Percentiles rank a stretch among this genome's conserved stretches.
phyloP scores from a whole-genome alignment of 139 green algal genomes.

The Micractinium sp. region DNA sequence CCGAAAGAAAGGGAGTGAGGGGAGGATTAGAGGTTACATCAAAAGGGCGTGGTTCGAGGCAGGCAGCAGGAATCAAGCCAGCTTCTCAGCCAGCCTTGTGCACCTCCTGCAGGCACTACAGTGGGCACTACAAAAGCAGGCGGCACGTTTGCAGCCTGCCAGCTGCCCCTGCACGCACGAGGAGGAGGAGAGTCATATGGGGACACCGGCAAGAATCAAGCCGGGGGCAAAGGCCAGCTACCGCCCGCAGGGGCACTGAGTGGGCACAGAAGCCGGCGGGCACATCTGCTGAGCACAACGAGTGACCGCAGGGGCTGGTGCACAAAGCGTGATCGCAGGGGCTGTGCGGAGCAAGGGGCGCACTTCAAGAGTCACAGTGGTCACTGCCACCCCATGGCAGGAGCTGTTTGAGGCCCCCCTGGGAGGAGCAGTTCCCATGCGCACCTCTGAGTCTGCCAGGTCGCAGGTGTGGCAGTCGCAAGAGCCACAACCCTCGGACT shows the following conservation, averaged over 20 bases:
- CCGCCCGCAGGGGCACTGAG: no score
- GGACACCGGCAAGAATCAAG: no score
- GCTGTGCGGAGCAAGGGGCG: neutral
- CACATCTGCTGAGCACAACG: neutral
- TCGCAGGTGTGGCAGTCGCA: slow-evolving; percentile 7
- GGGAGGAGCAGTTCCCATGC: neutral
- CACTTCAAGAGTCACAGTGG: neutral
- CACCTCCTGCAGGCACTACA: no score
- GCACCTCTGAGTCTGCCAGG: slow-evolving; percentile 15
- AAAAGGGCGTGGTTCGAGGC: neutral
- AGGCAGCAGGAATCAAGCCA: no score
- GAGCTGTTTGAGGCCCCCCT: neutral
- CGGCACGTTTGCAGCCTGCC: no score
- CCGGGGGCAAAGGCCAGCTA: no score
- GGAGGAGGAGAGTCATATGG: no score
- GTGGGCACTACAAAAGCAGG: no score
- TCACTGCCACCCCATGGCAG: neutral
- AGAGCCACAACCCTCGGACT: neutral
- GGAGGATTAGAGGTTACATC: neutral
- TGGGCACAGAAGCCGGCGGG: no score
- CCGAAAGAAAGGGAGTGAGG: no score
- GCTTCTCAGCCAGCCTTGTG: no score
- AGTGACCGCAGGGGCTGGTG: neutral
- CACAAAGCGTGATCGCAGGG: neutral
- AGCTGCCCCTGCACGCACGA: no score